Conservation (phyloP, 768 basidiomycete genomes). For the Rubroboletus pulcherrimus region DNA sequence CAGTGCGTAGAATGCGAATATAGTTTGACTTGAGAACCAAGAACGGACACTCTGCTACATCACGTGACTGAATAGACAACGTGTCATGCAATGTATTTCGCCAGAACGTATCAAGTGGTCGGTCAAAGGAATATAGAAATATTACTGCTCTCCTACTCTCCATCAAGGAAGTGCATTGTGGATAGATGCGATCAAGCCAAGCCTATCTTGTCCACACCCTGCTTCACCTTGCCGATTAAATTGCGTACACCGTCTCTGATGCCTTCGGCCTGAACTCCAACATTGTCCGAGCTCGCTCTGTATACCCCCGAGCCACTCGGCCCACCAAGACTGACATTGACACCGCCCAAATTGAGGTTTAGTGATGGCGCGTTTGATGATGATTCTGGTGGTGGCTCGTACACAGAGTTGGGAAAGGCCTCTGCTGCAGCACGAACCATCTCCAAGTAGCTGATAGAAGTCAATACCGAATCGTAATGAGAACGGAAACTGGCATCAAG, state of each 20-base stretch:
- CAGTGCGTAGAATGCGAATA: conserved; percentile 5
- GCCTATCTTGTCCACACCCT: conserved; percentile 66
- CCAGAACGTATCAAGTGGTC: not conserved
- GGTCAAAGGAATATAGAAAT: not conserved
- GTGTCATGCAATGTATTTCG: conserved; percentile 16
- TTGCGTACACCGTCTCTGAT: conserved; percentile 85
- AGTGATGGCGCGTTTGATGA: conserved; percentile 71
- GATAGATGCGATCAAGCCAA: not conserved
- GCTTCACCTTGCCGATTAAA: conserved; percentile 84
- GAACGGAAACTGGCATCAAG: conserved; percentile 14
- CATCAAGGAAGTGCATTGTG: not conserved
- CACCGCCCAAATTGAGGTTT: conserved; percentile 88
- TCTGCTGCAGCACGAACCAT: conserved; percentile 77
- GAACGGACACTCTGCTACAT: not conserved
- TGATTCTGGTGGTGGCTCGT: conserved; percentile 73
- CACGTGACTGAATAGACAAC: conserved; percentile 27
- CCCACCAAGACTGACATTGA: conserved; percentile 93
- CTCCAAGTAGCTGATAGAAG: conserved; percentile 66
- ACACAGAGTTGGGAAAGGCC: conserved; percentile 60
- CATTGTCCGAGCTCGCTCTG: conserved; percentile 69
- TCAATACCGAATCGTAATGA: not conserved
- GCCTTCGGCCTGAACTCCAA: conserved; percentile 79
- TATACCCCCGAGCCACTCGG: conserved; percentile 80
- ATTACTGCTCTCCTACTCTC: not conserved
- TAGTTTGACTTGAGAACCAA: not conserved